Base-by-base conservation (phyloP, 768 basidiomycete species). In the Mycena amicta region DNA sequence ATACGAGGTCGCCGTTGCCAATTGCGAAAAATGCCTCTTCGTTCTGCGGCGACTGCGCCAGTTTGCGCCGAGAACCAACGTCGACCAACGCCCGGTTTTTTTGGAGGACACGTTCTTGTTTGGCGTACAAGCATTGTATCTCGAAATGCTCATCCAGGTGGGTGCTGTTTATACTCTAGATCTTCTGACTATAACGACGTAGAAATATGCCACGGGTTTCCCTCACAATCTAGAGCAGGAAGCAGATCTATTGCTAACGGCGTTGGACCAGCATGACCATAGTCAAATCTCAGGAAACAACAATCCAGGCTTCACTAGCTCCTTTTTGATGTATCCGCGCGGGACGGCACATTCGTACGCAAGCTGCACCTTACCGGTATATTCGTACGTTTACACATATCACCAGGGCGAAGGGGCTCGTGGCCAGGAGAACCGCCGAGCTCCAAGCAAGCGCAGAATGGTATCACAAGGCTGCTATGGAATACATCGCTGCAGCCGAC, bases 71-170 rank as follows among this genome's bases (percentile, higher is more conserved):
- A 29, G 49, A 23, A 60, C 37, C 13, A 40, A 59, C 23, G 55
- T 43, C 12, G 27, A 39, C 0, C 31, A 60, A 13, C 56, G 64
- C 3, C 62, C 59, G 1, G 46, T 41, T 15, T 41, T 66, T 15
- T 66, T 67, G 16, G 55, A 63, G 27, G 29, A 51, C n/a, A 55
- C 59, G 5, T 67, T 67, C 41, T 20, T 56, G 2, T 60, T 63
- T 16, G 64, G 64, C 6, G 22, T 67, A 12, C 54, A 56, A 27
- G n/a, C 49, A 2, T 30, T 63, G 5, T 56, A 66, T 27, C 45
- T 67, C 8, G 56, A 67, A 1, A 30, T 62, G 23, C 20, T 67
- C n/a, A 63, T 63, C 54, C 39, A 61, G 54, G 66, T 66, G 31
- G 18, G 65, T 23, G 20, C 37, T 3, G 25, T 1, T 18, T 53